A percentile compares a stretch with the other conserved stretches of the same genome.
Conservation (phyloP, 306 rosid species). For the Heteromeles arbutifolia region DNA sequence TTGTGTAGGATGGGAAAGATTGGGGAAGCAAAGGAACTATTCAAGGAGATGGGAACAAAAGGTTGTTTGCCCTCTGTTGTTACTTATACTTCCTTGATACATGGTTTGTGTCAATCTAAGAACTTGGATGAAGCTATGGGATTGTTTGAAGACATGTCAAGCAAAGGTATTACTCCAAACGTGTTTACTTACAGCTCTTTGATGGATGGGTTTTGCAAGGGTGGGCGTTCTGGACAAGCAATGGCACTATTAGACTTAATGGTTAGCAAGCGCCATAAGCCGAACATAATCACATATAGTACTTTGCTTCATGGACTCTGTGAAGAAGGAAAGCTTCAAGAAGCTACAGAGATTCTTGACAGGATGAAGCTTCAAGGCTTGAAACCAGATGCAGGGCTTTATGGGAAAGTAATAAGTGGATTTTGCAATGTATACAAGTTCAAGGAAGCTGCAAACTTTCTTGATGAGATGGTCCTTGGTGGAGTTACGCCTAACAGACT, state of each 20-base stretch:
- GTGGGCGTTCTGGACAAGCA: conserved; percentile 58
- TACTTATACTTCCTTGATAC: conserved; percentile 70
- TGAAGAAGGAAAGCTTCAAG: conserved; percentile 58
- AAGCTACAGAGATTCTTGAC: conserved; percentile 79
- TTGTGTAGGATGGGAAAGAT: conserved; percentile 60
- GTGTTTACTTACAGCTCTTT: conserved; percentile 73
- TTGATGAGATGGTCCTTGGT: conserved; percentile 84
- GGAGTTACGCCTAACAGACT: conserved; percentile 55
- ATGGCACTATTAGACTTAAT: conserved; percentile 56
- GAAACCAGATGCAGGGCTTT: conserved; percentile 79
- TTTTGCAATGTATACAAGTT: conserved; percentile 50
- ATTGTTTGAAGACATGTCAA: conserved; percentile 63
- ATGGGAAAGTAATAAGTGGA: conserved; percentile 61
- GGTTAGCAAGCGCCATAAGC: conserved; percentile 44
- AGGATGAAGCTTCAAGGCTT: conserved; percentile 88
- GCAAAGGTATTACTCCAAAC: conserved; percentile 57
- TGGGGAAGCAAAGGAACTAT: conserved; percentile 57
- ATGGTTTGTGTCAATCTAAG: conserved; percentile 63
- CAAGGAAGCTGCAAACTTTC: conserved; percentile 77
- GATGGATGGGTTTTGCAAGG: conserved; percentile 82
- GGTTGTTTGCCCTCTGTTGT: conserved; percentile 65
- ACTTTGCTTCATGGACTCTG: conserved; percentile 71
- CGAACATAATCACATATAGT: conserved; percentile 74
- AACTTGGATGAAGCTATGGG: conserved; percentile 56
- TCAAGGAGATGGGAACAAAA: conserved; percentile 60